Evolutionary conservation across 345 rosid genomes (phyloP).

Genomic region (Combretum micranthum): DNA sequence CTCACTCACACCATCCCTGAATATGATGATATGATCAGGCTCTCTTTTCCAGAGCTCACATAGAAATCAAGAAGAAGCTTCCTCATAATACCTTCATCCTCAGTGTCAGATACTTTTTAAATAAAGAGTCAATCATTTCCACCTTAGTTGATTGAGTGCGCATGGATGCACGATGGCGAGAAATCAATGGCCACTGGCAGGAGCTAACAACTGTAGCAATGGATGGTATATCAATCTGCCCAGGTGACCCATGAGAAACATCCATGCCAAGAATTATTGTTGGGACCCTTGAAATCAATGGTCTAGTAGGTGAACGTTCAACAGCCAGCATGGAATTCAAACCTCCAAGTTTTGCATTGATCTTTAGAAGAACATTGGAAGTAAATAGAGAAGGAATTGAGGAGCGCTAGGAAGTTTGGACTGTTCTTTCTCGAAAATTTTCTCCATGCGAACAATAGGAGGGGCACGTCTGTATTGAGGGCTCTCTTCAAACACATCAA

Average conservation of each 20-base stretch:
- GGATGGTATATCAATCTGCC: constrained; percentile 73
- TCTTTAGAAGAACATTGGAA: constrained; percentile 76
- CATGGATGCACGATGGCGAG: constrained; percentile 41
- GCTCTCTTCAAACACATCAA: too few relatives aligned
- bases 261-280: constrained; percentile 83
- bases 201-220: constrained; percentile 79
- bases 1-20: too few relatives aligned
- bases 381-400: constrained; percentile 39
- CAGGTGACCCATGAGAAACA: too few relatives aligned
- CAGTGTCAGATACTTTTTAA: constrained; percentile 26
- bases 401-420: constrained; percentile 35
- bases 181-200: constrained; percentile 41
- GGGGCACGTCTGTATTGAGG: constrained; percentile 29
- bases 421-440: constrained; percentile 33
- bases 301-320: constrained; percentile 57
- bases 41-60: constrained; percentile 32
- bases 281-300: constrained; percentile 61
- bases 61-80: constrained; percentile 41
- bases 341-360: constrained; percentile 97
- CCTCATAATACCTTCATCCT: constrained; percentile 40
- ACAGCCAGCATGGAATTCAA: constrained; percentile 62
- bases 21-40: constrained; percentile 37
- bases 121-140: constrained; percentile 43
- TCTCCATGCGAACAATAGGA: constrained; percentile 37
- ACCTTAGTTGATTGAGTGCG: constrained; percentile 40